A percentile compares a stretch with the other conserved stretches of the same genome.
These are phyloP conservation scores for Aegilops bicornis DNA, from an alignment of 176 grass and related monocot species.

Conservation along the genomic window DNA sequence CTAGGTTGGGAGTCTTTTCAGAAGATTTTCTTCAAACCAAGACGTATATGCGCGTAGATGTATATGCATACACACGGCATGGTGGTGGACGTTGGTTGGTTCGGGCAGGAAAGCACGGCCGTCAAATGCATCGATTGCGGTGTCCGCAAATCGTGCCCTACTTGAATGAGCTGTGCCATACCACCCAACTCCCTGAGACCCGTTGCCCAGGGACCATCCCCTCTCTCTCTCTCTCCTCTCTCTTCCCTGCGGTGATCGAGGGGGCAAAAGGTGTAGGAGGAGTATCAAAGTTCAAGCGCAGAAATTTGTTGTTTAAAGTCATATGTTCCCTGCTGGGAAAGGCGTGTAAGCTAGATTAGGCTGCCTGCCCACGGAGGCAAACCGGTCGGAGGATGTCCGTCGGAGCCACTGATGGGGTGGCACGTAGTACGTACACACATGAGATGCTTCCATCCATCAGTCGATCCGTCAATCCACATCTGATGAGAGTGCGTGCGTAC, in stretches of 20 bases:
- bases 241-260: not conserved
- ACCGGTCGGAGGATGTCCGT: not conserved
- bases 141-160: conserved; percentile 32
- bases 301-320: conserved; percentile 41
- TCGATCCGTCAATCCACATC: not conserved
- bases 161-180: conserved; percentile 42
- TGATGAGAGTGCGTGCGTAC: conserved; percentile 27
- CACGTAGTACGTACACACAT: not conserved
- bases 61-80: not conserved
- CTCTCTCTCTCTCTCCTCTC: not conserved
- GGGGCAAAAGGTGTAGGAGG: not conserved
- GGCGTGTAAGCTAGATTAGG: conserved; percentile 32
- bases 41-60: not conserved
- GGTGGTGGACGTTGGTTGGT: conserved; percentile 4
- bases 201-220: not conserved
- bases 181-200: conserved; percentile 27
- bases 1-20: not conserved
- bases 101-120: conserved; percentile 18
- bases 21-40: not conserved
- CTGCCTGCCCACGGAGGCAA: conserved; percentile 9
- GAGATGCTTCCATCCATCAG: conserved; percentile 45
- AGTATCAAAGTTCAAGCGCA: conserved; percentile 10
- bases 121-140: conserved; percentile 16
- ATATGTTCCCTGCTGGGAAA: conserved; percentile 51
- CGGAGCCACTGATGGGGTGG: conserved; percentile 6